These are phyloP conservation scores for Artemisia annua DNA, from an alignment of 129 eudicot genomes.

Conservation along the genomic window DNA sequence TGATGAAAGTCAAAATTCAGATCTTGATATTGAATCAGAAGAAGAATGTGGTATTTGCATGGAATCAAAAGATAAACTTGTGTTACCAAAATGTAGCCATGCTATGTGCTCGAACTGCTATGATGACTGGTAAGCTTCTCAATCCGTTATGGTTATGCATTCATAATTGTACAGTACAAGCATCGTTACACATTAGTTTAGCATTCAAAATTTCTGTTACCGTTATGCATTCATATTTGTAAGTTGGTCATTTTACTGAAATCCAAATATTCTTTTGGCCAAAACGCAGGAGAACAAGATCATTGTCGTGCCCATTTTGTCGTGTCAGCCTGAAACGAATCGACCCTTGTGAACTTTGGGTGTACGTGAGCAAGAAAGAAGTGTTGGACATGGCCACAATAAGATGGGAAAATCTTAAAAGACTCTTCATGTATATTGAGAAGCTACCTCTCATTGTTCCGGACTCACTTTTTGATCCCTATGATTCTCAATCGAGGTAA, in stretches of 20 bases:
- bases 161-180: too few species aligned
- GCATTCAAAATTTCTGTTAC: too few species aligned
- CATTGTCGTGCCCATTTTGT: conserved; percentile 70
- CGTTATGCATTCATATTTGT: too few species aligned
- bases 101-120: conserved; percentile 68
- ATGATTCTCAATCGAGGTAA: conserved; percentile 55
- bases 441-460: conserved; percentile 58
- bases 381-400: conserved; percentile 43
- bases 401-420: conserved; percentile 52
- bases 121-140: conserved; percentile 51
- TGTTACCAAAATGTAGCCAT: conserved; percentile 66
- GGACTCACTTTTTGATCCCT: conserved; percentile 38
- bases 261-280: too few species aligned
- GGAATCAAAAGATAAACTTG: conserved; percentile 66
- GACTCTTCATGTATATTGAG: conserved; percentile 61
- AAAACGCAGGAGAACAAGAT: conserved; percentile 63
- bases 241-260: too few species aligned
- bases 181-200: too few species aligned
- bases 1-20: conserved; percentile 33
- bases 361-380: conserved; percentile 51
- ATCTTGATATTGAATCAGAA: conserved; percentile 56
- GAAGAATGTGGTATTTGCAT: conserved; percentile 81
- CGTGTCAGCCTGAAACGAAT: conserved; percentile 63
- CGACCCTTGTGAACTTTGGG: conserved; percentile 62
- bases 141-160: background rate